Percentiles rank a stretch among this genome's conserved stretches.
These are phyloP conservation scores for Lasiosphaeria ovina DNA, from an alignment of 495 filamentous ascomycete species.

Conservation along the genomic window DNA sequence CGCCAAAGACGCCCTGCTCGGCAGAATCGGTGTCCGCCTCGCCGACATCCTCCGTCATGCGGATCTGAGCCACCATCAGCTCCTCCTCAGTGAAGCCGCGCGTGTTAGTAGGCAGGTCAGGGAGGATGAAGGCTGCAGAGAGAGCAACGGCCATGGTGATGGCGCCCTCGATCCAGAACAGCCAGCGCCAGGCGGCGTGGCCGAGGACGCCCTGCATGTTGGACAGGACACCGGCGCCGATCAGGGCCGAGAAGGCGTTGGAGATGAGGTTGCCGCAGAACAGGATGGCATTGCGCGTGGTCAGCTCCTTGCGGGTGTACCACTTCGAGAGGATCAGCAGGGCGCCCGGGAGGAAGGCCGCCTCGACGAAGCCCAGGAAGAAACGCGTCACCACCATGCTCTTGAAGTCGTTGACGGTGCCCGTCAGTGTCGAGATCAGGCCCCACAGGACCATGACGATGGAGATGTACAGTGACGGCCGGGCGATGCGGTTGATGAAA, in stretches of 20 bases:
- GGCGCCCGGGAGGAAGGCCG: slow-evolving; percentile 45
- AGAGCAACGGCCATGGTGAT: slow-evolving; percentile 45
- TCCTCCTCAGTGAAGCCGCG: slow-evolving; percentile 67
- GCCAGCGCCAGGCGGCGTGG: slow-evolving; percentile 57
- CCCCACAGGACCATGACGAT: slow-evolving; percentile 65
- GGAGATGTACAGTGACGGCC: slow-evolving; percentile 46
- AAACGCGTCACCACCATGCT: slow-evolving; percentile 64
- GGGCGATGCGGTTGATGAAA: slow-evolving; percentile 38
- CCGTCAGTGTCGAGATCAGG: slow-evolving; percentile 62
- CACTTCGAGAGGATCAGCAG: slow-evolving; percentile 53
- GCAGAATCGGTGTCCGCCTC: slow-evolving; percentile 64
- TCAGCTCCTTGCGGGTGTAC: slow-evolving; percentile 55
- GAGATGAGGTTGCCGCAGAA: slow-evolving; percentile 61
- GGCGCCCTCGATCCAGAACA: slow-evolving; percentile 71
- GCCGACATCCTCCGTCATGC: slow-evolving; percentile 74
- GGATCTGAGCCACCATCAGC: slow-evolving; percentile 61
- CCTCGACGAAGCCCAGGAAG: slow-evolving; percentile 62
- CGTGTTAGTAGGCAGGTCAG: slow-evolving; percentile 71
- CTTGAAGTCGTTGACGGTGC: slow-evolving; percentile 55
- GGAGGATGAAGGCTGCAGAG: slow-evolving; percentile 59
- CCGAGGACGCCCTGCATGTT: slow-evolving; percentile 50
- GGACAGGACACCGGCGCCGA: slow-evolving; percentile 55
- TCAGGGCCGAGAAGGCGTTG: slow-evolving; percentile 60
- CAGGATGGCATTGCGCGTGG: slow-evolving; percentile 55
- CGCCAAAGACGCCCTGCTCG: slow-evolving; percentile 58